Percentiles rank a stretch among this genome's conserved stretches.
These are phyloP conservation scores for Hygrocybe punicea DNA, from an alignment of 768 basidiomycete species.

Conservation along the genomic window DNA sequence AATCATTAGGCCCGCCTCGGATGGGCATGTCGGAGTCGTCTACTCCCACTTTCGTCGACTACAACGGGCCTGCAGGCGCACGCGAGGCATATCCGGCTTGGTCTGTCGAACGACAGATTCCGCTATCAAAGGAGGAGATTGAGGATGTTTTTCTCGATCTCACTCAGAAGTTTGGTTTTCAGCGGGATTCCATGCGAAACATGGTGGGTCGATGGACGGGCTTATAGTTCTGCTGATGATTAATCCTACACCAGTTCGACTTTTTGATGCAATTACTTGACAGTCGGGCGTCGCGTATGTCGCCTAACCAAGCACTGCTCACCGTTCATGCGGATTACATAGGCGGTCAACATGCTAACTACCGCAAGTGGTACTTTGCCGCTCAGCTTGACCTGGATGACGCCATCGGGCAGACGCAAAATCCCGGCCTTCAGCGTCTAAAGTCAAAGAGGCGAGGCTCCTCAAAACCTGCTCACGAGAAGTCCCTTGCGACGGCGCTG, in stretches of 20 bases:
- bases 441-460: constrained; percentile 56
- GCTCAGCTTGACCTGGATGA: constrained; percentile 98
- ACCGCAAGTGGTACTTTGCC: constrained; percentile 99
- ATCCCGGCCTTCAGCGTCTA: constrained; percentile 85
- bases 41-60: constrained; percentile 71
- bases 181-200: constrained; percentile 91
- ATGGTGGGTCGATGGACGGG: constrained; percentile 53
- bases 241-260: constrained; percentile 64
- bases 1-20: constrained; percentile 65
- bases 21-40: constrained; percentile 65
- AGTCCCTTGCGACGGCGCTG: constrained; percentile 74
- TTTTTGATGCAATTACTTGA: constrained; percentile 97
- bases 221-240: constrained; percentile 4
- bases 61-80: constrained; percentile 49
- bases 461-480: constrained; percentile 54
- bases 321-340: constrained; percentile 99
- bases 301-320: constrained; percentile 89
- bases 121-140: constrained; percentile 98
- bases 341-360: constrained; percentile 96
- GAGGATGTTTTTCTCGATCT: constrained; percentile 98
- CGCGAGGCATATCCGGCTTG: constrained; percentile 94
- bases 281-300: constrained; percentile 95
- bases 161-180: constrained; percentile 98
- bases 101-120: constrained; percentile 87
- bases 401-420: constrained; percentile 87